Percentiles rank a stretch among this genome's conserved stretches.
Conservation (phyloP, 1,139 yeast species). For the Debaryomyces psychrophilus region DNA sequence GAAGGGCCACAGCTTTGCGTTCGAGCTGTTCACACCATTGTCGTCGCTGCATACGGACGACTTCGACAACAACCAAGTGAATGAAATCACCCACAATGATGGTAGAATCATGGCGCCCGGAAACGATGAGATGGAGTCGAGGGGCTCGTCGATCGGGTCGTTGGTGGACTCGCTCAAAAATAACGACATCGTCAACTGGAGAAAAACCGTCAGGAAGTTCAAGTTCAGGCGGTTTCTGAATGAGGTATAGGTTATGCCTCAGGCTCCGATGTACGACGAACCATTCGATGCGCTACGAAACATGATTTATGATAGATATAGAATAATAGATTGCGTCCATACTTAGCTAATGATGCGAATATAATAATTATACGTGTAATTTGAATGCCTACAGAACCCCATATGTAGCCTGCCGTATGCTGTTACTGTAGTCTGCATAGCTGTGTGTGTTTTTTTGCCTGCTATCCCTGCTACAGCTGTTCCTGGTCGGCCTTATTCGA, state of each 20-base stretch:
- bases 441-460: no score
- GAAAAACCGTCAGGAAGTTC: slow-evolving; percentile 30
- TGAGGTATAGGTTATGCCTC: slow-evolving; percentile 13
- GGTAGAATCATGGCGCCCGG: background rate
- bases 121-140: slow-evolving; percentile 16
- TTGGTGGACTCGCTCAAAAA: slow-evolving; percentile 24
- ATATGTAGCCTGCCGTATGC: background rate
- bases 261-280: background rate
- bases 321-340: slow-evolving; percentile 6
- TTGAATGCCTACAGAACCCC: no score
- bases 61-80: slow-evolving; percentile 2
- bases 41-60: slow-evolving; percentile 1
- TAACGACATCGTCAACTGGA: slow-evolving; percentile 26
- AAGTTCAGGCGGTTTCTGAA: slow-evolving; percentile 30
- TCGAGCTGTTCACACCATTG: slow-evolving; percentile 3
- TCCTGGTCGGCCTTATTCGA: no score
- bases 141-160: slow-evolving; percentile 27
- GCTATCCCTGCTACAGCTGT: no score
- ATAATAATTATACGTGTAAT: no score
- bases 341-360: no score
- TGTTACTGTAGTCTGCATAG: no score
- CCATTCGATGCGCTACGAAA: background rate
- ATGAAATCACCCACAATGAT: slow-evolving; percentile 1
- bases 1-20: slow-evolving; percentile 4
- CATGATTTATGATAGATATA: slow-evolving; percentile 6